Evolutionary conservation across 768 basidiomycete genomes (phyloP).

Genomic region (Kwoniella newhampshirensis): DNA sequence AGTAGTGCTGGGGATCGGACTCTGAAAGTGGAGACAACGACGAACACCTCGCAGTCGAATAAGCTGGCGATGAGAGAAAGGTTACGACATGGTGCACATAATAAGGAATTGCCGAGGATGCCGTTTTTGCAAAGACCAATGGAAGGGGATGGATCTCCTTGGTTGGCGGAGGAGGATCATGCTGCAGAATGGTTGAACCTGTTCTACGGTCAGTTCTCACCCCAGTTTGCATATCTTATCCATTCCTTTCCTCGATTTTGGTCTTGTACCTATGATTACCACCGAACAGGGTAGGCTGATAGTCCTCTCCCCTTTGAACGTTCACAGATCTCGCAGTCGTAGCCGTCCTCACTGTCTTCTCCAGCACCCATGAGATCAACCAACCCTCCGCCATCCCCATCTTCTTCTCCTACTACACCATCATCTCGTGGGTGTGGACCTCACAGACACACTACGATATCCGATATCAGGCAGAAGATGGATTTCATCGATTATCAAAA

Average conservation of each 20-base stretch:
- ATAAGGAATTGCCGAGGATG: background rate
- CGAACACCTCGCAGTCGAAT: too few species aligned
- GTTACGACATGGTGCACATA: too few species aligned
- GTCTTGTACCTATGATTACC: too few species aligned
- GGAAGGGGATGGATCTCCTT: constrained; percentile 15
- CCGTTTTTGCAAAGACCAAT: constrained; percentile 12
- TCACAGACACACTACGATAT: constrained; percentile 39
- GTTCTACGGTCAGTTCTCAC: constrained; percentile 34
- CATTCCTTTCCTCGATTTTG: background rate
- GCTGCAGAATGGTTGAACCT: constrained; percentile 40
- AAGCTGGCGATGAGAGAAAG: too few species aligned
- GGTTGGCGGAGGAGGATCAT: constrained; percentile 28
- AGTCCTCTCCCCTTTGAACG: too few species aligned
- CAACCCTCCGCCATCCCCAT: constrained; percentile 28
- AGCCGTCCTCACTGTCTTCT: constrained; percentile 40
- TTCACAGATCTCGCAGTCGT: constrained; percentile 42
- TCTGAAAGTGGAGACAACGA: too few species aligned
- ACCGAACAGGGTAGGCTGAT: constrained; percentile 1
- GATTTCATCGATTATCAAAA: constrained; percentile 30
- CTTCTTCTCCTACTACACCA: constrained; percentile 39
- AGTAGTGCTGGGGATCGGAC: too few species aligned
- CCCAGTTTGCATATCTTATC: background rate
- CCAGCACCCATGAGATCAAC: constrained; percentile 28
- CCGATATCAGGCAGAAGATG: constrained; percentile 37
- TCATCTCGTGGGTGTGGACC: constrained; percentile 39